A percentile compares a stretch with the other conserved stretches of the same genome.
Conservation (phyloP, 495 filamentous ascomycete species). For the Beverwykella pulmonaria region DNA sequence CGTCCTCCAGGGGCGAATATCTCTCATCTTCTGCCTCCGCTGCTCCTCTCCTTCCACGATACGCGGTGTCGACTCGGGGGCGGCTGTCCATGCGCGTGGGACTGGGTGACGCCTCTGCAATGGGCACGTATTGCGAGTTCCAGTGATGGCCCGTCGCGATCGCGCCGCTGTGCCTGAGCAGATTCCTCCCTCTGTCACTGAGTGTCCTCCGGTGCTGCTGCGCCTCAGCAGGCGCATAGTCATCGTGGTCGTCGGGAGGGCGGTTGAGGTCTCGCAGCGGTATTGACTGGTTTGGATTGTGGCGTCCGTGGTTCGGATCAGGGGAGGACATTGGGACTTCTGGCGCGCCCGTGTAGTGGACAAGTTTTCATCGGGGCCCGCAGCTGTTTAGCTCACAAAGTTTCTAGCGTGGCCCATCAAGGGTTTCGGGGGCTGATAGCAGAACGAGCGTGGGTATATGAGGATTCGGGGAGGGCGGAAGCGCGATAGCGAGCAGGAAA, state of each 20-base stretch:
- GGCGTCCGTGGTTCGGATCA: conserved; percentile 54
- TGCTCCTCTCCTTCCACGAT: conserved; percentile 40
- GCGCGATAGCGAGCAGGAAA: not conserved
- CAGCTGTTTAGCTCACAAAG: conserved; percentile 25
- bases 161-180: conserved; percentile 37
- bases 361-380: conserved; percentile 34
- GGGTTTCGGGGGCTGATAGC: conserved; percentile 11
- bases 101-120: conserved; percentile 58
- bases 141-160: conserved; percentile 36
- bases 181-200: conserved; percentile 44
- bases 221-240: conserved; percentile 36
- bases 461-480: not conserved
- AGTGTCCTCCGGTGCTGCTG: conserved; percentile 45
- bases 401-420: conserved; percentile 2
- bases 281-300: conserved; percentile 67
- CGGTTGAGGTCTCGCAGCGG: conserved; percentile 79
- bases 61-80: conserved; percentile 25
- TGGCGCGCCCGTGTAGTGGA: conserved; percentile 22
- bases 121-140: conserved; percentile 52
- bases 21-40: conserved; percentile 49
- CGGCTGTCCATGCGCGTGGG: conserved; percentile 38
- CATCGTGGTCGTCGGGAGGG: conserved; percentile 53
- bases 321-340: conserved; percentile 61
- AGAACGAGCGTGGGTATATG: conserved; percentile 22
- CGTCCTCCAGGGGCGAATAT: conserved; percentile 52